phyloP scores from a whole-genome alignment of 2,329 filamentous ascomycete genomes.

The Plectosphaerella sp. region DNA sequence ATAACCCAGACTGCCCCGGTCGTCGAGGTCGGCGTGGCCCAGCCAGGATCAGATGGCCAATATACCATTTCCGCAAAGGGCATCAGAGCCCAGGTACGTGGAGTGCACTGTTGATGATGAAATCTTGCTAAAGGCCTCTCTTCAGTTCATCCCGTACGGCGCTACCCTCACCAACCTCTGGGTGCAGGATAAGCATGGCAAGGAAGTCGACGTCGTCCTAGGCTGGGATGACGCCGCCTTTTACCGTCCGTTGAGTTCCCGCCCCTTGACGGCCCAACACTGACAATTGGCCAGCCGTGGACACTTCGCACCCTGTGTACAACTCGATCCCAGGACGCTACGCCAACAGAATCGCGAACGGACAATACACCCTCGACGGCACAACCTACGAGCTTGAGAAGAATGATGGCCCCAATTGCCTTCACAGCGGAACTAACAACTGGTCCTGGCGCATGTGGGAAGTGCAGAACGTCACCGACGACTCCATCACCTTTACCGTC shows the following conservation, averaged over 20 bases:
- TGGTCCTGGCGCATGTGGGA: conserved; percentile 63
- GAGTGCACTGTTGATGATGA: neutral
- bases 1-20: neutral
- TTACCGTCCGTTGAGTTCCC: conserved; percentile 35
- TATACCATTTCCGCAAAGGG: conserved; percentile 28
- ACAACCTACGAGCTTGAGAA: conserved; percentile 46
- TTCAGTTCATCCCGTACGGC: conserved; percentile 51
- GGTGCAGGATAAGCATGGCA: conserved; percentile 56
- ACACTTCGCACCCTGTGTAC: conserved; percentile 53
- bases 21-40: conserved; percentile 1
- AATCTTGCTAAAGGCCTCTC: conserved; percentile 16
- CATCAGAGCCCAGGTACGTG: conserved; percentile 35
- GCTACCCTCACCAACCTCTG: conserved; percentile 59
- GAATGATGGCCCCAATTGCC: conserved; percentile 50
- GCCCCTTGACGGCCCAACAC: neutral
- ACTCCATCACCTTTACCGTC: conserved; percentile 63
- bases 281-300: conserved; percentile 25
- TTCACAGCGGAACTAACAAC: conserved; percentile 56
- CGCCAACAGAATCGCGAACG: conserved; percentile 60
- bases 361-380: conserved; percentile 48
- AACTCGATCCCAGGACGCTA: conserved; percentile 60
- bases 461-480: conserved; percentile 45
- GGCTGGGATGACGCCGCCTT: conserved; percentile 58
- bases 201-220: conserved; percentile 58
- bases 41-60: conserved; percentile 23